Evolutionary conservation across 2,329 filamentous ascomycete genomes (phyloP).

Genomic region (Daldinia sp.): DNA sequence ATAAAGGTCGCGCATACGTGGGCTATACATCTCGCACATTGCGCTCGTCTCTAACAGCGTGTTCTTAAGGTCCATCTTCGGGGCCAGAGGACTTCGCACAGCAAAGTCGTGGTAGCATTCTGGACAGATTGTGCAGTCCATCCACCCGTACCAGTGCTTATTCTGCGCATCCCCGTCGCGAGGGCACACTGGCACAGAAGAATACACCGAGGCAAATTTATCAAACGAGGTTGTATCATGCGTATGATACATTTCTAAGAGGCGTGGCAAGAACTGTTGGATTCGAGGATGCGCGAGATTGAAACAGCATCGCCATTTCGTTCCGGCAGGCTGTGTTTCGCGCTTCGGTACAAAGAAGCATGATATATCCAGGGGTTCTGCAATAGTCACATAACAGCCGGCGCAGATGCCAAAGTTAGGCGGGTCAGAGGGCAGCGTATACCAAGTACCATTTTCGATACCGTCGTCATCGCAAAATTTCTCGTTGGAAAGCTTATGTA

Average conservation of each 20-base stretch:
- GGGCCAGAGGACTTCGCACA: conserved; percentile 47
- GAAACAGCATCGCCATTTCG: neutral
- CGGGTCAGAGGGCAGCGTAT: neutral
- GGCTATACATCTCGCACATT: conserved; percentile 56
- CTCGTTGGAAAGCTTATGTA: neutral
- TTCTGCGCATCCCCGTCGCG: conserved; percentile 44
- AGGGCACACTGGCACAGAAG: conserved; percentile 48
- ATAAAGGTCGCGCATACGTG: conserved; percentile 54
- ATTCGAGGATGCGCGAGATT: neutral
- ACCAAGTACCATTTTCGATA: neutral
- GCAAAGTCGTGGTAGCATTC: conserved; percentile 55
- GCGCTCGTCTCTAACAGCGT: conserved; percentile 32
- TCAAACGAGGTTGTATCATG: conserved; percentile 47
- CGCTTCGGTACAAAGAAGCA: neutral
- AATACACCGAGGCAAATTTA: conserved; percentile 49
- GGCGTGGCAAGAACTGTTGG: conserved; percentile 38
- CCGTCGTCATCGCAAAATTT: neutral
- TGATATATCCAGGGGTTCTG: neutral
- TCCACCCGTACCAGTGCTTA: conserved; percentile 55
- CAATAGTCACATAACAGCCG: neutral
- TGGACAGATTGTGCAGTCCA: conserved; percentile 53
- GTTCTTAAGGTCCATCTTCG: conserved; percentile 49
- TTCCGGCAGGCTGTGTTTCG: neutral
- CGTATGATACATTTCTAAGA: conserved; percentile 50
- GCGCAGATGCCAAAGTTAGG: neutral